A percentile compares a stretch with the other conserved stretches of the same genome.
Conservation (phyloP, 2,329 filamentous ascomycete species). For the Trichoderma sp. region DNA sequence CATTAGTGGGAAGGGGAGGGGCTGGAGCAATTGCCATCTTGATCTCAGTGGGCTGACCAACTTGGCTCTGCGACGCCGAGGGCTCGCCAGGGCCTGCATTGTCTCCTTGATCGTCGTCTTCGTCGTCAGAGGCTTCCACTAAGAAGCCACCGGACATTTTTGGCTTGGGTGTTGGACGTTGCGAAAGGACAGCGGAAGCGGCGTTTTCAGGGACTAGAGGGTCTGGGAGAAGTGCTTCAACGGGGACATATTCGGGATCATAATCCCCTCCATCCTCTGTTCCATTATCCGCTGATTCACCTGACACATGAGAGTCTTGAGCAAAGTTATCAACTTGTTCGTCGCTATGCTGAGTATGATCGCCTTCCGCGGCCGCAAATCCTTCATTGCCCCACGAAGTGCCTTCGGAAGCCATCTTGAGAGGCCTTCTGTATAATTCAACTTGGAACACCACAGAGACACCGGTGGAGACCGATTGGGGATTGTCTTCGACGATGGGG, state of each 20-base stretch:
- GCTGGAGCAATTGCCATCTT: conserved; percentile 25
- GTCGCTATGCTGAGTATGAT: conserved; percentile 54
- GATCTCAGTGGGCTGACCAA: conserved; percentile 24
- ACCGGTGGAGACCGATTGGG: neutral
- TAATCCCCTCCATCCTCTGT: conserved; percentile 55
- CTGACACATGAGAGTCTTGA: conserved; percentile 45
- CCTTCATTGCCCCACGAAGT: conserved; percentile 52
- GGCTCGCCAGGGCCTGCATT: neutral
- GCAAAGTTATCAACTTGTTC: conserved; percentile 52
- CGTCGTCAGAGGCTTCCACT: conserved; percentile 58
- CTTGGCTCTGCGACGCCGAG: conserved; percentile 8
- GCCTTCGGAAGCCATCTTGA: conserved; percentile 37
- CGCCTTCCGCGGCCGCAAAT: conserved; percentile 54
- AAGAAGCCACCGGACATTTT: conserved; percentile 59
- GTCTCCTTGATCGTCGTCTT: conserved; percentile 36
- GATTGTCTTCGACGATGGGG: neutral
- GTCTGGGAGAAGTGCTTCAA: conserved; percentile 40
- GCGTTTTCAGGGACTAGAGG: conserved; percentile 36
- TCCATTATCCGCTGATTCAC: conserved; percentile 48
- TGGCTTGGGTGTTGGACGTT: conserved; percentile 46
- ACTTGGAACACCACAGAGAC: conserved; percentile 4
- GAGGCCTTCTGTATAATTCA: conserved; percentile 17
- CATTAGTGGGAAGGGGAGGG: conserved; percentile 25
- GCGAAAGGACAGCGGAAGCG: conserved; percentile 29
- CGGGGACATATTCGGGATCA: conserved; percentile 54